A percentile compares a stretch with the other conserved stretches of the same genome.
Evolutionary conservation across 2,329 filamentous ascomycete genomes (phyloP).

Genomic region (Botryotinia globosa): DNA sequence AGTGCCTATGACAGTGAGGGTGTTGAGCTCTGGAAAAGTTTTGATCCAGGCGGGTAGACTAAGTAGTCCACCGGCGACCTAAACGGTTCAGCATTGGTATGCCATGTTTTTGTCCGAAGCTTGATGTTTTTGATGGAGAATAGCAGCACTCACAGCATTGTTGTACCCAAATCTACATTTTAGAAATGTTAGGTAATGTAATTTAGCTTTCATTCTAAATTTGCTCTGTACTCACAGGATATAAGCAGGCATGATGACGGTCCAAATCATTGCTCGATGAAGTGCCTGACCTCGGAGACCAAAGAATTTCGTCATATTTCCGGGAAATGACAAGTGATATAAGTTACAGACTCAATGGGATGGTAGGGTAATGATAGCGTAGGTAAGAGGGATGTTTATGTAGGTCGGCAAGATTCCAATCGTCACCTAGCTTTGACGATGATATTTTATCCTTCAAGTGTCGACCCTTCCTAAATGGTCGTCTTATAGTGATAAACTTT

Average conservation of each 20-base stretch:
- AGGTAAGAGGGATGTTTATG: background rate
- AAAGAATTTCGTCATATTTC: constrained; percentile 47
- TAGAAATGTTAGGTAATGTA: background rate
- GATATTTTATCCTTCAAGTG: background rate
- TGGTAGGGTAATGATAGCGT: background rate
- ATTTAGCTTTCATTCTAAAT: background rate
- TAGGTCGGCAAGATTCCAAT: background rate
- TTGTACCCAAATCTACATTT: constrained; percentile 47
- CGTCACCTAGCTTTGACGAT: background rate
- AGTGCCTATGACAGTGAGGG: constrained; percentile 1
- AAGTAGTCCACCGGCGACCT: constrained; percentile 48
- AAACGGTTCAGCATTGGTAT: constrained; percentile 23
- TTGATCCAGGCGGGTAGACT: constrained; percentile 32
- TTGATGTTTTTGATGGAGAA: background rate
- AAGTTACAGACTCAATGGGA: background rate
- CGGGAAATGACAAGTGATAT: background rate
- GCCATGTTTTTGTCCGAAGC: background rate
- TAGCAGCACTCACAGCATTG: constrained; percentile 31
- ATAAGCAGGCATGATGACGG: constrained; percentile 67
- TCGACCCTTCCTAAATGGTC: constrained; percentile 11
- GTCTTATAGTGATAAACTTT: background rate
- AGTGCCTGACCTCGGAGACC: constrained; percentile 64
- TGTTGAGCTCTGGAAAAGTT: constrained; percentile 21
- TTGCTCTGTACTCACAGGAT: constrained; percentile 53
- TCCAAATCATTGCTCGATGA: constrained; percentile 49